Evolutionary conservation across 768 basidiomycete species (phyloP).

Genomic region (Termitomyces sp.): DNA sequence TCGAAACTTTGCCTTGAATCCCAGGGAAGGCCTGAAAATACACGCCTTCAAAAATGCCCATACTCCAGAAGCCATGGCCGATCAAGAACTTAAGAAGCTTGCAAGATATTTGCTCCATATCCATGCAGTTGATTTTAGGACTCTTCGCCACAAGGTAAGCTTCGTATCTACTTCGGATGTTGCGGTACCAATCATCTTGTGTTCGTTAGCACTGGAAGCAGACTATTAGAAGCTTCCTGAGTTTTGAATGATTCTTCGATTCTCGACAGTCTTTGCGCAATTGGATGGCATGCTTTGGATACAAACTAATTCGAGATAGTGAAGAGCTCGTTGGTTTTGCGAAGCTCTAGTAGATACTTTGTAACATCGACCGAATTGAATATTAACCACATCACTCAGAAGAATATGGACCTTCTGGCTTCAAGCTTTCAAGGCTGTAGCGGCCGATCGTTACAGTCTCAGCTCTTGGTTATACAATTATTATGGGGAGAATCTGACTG

Average conservation of each 20-base stretch:
- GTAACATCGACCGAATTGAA: background rate
- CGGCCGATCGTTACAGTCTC: background rate
- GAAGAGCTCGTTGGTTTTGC: background rate
- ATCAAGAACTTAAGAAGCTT: conserved; percentile 67
- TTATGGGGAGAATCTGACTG: too few relatives aligned
- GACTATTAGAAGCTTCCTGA: conserved; percentile 31
- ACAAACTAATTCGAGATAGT: background rate
- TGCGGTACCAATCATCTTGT: background rate
- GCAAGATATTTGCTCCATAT: conserved; percentile 61
- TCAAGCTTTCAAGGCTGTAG: background rate
- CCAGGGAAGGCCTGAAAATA: conserved; percentile 78
- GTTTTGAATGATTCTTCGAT: background rate
- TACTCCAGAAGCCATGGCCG: conserved; percentile 53
- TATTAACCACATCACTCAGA: background rate
- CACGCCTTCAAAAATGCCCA: conserved; percentile 77
- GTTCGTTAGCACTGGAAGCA: conserved; percentile 44
- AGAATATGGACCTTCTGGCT: background rate
- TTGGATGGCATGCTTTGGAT: background rate
- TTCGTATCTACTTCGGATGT: background rate
- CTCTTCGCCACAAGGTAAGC: conserved; percentile 61
- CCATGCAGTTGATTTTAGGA: conserved; percentile 52
- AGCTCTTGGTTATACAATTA: too few relatives aligned
- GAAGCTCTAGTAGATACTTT: too few relatives aligned
- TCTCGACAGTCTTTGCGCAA: background rate
- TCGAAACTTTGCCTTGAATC: conserved; percentile 87